These are phyloP conservation scores for Isabelozyma heimii DNA, from an alignment of 805 yeast genomes.

Conservation along the genomic window DNA sequence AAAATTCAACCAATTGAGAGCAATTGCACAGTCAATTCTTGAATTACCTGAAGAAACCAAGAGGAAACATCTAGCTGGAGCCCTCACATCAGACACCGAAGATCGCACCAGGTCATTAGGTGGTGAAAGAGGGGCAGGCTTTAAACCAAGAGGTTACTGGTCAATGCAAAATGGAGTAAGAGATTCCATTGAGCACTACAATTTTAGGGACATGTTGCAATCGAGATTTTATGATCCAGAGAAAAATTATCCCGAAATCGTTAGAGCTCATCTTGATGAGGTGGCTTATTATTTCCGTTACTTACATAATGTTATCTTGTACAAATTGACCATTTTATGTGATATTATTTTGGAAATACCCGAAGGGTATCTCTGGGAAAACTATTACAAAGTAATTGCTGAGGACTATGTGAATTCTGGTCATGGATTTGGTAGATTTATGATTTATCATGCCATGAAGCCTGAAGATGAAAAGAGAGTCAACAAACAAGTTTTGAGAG, in stretches of 20 bases:
- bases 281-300: slow-evolving; percentile 35
- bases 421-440: slow-evolving; percentile 20
- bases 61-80: slow-evolving; percentile 23
- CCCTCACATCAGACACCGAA: slow-evolving; percentile 26
- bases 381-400: slow-evolving; percentile 23
- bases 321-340: slow-evolving; percentile 35
- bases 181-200: slow-evolving; percentile 45
- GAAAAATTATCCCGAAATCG: slow-evolving; percentile 39
- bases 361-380: slow-evolving; percentile 41
- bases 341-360: slow-evolving; percentile 47
- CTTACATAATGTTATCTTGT: slow-evolving; percentile 36
- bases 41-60: slow-evolving; percentile 25
- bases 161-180: slow-evolving; percentile 39
- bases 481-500: slow-evolving; percentile 42
- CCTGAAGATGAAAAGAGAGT: slow-evolving; percentile 26
- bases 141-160: slow-evolving; percentile 50
- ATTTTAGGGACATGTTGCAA: slow-evolving; percentile 39
- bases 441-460: slow-evolving; percentile 23
- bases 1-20: slow-evolving; percentile 15
- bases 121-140: slow-evolving; percentile 47
- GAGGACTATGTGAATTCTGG: slow-evolving; percentile 25
- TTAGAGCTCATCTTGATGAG: slow-evolving; percentile 36
- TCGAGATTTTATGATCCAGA: slow-evolving; percentile 23
- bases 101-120: slow-evolving; percentile 29
- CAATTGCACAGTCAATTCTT: slow-evolving; percentile 22